Conservation (phyloP, 768 basidiomycete genomes). For the Collybia nuda region DNA sequence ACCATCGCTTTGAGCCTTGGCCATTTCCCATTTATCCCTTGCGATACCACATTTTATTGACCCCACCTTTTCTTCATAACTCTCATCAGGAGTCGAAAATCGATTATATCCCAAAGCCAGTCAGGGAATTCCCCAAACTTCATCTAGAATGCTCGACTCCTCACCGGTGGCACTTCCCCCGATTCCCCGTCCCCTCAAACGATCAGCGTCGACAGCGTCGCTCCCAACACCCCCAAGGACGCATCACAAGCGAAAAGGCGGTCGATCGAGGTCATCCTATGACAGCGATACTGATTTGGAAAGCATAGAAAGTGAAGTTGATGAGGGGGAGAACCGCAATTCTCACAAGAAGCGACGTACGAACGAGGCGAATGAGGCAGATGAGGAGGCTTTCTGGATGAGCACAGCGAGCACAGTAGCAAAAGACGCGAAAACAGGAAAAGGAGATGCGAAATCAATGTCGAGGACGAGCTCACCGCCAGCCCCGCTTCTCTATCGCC, state of each 20-base stretch:
- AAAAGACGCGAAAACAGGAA: conserved; percentile 21
- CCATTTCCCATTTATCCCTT: background rate
- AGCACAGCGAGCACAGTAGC: conserved; percentile 6
- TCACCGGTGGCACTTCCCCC: conserved; percentile 31
- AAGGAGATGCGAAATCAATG: conserved; percentile 10
- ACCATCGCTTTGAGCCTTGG: background rate
- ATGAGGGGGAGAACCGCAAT: conserved; percentile 22
- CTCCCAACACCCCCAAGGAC: conserved; percentile 70
- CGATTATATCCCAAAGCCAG: background rate
- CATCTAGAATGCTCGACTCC: conserved; percentile 26
- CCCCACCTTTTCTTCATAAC: background rate
- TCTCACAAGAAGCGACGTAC: conserved; percentile 39
- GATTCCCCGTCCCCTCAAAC: conserved; percentile 47
- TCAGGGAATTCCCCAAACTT: background rate
- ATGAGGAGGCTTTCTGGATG: conserved; percentile 56
- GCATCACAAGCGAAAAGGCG: conserved; percentile 46
- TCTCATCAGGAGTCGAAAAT: background rate
- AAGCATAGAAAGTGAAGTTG: conserved; percentile 34
- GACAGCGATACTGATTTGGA: conserved; percentile 46
- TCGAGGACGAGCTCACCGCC: conserved; percentile 11
- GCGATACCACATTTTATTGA: background rate
- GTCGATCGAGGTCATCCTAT: conserved; percentile 39
- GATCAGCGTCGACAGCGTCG: conserved; percentile 62
- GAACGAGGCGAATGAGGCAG: conserved; percentile 28
- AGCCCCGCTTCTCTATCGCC: conserved; percentile 36